These are phyloP conservation scores for Themeda triandra DNA, from an alignment of 176 grass and related monocot genomes.

Conservation along the genomic window DNA sequence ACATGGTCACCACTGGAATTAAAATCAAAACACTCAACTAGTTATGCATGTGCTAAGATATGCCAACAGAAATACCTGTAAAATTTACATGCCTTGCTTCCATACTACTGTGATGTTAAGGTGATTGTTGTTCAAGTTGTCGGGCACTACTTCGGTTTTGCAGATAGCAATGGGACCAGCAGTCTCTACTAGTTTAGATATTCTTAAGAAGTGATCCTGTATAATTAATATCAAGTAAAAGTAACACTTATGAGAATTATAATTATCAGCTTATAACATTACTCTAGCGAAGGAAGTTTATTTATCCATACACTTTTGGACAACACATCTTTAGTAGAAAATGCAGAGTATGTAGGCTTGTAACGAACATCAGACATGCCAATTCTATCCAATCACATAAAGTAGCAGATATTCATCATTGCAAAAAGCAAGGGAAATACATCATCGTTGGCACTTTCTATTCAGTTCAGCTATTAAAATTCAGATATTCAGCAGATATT, in stretches of 20 bases:
- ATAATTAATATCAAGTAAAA: constrained; percentile 25
- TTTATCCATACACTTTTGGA: constrained; percentile 87
- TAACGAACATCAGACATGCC: no score
- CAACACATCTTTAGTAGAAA: constrained; percentile 80
- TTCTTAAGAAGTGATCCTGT: constrained; percentile 89
- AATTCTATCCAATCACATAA: no score
- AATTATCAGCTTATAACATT: neutral
- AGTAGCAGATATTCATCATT: no score
- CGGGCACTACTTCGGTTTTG: constrained; percentile 74
- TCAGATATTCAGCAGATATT: no score
- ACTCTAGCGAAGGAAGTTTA: neutral
- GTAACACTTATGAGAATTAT: constrained; percentile 2
- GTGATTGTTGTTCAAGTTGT: constrained; percentile 74
- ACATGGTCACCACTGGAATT: no score
- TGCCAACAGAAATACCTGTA: constrained; percentile 11
- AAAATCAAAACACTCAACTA: no score
- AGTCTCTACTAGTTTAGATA: constrained; percentile 77
- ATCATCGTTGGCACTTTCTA: no score
- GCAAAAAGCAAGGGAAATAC: no score
- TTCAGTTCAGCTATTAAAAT: no score
- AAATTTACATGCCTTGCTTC: constrained; percentile 75
- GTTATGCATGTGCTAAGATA: neutral
- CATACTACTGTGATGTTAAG: constrained; percentile 79
- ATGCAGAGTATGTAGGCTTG: no score
- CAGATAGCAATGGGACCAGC: constrained; percentile 67